Base-by-base conservation (phyloP, 192 early-diverging fungal genomes). In the Neocallimastix lanati region DNA sequence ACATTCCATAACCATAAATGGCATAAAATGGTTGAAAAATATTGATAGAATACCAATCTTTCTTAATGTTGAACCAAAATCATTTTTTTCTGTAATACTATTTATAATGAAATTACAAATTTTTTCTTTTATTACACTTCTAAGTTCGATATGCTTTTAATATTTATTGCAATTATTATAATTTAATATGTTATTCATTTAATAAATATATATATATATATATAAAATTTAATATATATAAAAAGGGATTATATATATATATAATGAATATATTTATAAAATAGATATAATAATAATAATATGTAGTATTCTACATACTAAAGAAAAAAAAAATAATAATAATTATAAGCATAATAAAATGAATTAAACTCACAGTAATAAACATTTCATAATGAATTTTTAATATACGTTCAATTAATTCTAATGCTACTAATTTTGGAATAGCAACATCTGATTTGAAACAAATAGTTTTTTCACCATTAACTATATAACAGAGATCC, bases 331-430 rank as follows among this genome's bases (percentile, higher is more conserved):
- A n/a, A n/a, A n/a, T n/a, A n/a, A n/a, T n/a, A n/a, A n/a, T n/a
- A n/a, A n/a, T n/a, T n/a, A n/a, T n/a, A n/a, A n/a, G n/a, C n/a
- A n/a, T n/a, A n/a, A n/a, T n/a, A n/a, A n/a, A n/a, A n/a, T n/a
- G n/a, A n/a, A n/a, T n/a, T n/a, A n/a, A 77, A 82, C 78, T 77
- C 86, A 93, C 94, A 84, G 87, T 82, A 80, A 88, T 86, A 82
- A 99, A 93, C 4, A 96, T 86, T 29, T 84, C 84, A 35, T 88
- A 87, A 83, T 96, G 93, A 82, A 93, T 92, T 14, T 88, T 87
- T 78, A 99, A 83, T 11, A 98, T 87, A 25, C 93, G 92, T 78
- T 99, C 98, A 13, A 99, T 90, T 78, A 99, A 85, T 83, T 99
- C 98, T 18, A 98, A 86, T 3, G 95, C 94, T 83, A 96, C 89